Evolutionary conservation across 2,329 filamentous ascomycete genomes (phyloP).

Genomic region (Sphaerulina vaccinii): DNA sequence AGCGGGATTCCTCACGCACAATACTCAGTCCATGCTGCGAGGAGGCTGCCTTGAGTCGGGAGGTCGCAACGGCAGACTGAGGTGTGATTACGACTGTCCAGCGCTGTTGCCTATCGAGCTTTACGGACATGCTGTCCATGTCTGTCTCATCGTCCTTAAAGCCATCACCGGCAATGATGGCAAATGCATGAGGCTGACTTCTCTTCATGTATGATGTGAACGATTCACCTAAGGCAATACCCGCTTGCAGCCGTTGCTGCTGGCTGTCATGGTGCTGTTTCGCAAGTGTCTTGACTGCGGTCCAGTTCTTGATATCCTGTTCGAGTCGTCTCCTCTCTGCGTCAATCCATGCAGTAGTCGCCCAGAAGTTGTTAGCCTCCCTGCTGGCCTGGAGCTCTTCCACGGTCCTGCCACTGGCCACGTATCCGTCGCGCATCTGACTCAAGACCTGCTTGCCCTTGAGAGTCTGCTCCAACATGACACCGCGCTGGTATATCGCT

Average conservation of each 20-base stretch:
- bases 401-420: neutral
- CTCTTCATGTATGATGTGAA: slow-evolving; percentile 1
- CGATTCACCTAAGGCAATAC: neutral
- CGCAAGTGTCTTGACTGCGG: slow-evolving; percentile 4
- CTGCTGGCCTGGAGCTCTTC: neutral
- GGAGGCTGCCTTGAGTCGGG: neutral
- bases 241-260: neutral
- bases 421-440: neutral
- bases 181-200: slow-evolving; percentile 2
- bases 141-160: too few species aligned
- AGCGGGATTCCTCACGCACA: neutral
- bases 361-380: neutral
- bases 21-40: neutral
- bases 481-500: neutral
- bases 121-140: neutral
- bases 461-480: neutral
- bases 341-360: neutral
- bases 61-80: neutral
- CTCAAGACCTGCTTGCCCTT: slow-evolving; percentile 1
- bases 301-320: neutral
- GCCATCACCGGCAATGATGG: neutral
- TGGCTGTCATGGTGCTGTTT: neutral
- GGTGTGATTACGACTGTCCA: neutral
- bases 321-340: neutral
- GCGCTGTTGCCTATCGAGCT: too few species aligned